Base-by-base conservation (phyloP, 495 filamentous ascomycete genomes). In the Cryomyces antarcticus region DNA sequence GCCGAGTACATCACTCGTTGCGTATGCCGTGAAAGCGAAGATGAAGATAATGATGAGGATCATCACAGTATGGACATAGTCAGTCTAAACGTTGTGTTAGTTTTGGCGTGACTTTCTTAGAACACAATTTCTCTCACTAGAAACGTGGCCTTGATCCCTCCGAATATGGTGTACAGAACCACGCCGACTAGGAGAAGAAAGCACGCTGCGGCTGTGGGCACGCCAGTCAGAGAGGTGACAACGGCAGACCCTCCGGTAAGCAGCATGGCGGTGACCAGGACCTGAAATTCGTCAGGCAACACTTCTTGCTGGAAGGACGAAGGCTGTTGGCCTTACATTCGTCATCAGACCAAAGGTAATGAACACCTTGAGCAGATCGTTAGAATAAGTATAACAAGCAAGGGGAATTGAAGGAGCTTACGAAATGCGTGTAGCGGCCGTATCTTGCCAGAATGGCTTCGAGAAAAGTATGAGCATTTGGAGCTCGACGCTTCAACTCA, bases 221-320 rank as follows among this genome's bases (percentile, higher is more conserved):
- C 80, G 31, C 88, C 88, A 4, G 83, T 94, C 45, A 95, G 58
- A 11, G 80, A 76, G 37, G 69, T 82, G 48, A 95, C 72, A 2
- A 92, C 88, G 7, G 87, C 86, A 5, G 80, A 80, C 33, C 87
- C 88, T 38, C 88, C 88, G 31, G 88, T 92, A 39, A 95, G 70
- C 49, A 96, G 60, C 83, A 93, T 94, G 42, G 87, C 82, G 7
- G 86, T 92, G 55, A 68, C 36, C 51, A 72, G 62, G 24, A 72
- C 62, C 17, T 24, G 17, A 1, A 24, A 24, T 24, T 24, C 17
- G 17, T 24, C 2, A 24, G 17, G 17, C 17, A 24, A 24, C 17
- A 24, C 17, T 24, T 24, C 17, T 24, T 24, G 17, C 17, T 24
- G 17, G 17, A 24, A 24, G 17, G 17, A 24, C 17, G 17, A 24